Evolutionary conservation across 1,284 basidiomycete species (phyloP).

Genomic region (Amylostereum areolatum): DNA sequence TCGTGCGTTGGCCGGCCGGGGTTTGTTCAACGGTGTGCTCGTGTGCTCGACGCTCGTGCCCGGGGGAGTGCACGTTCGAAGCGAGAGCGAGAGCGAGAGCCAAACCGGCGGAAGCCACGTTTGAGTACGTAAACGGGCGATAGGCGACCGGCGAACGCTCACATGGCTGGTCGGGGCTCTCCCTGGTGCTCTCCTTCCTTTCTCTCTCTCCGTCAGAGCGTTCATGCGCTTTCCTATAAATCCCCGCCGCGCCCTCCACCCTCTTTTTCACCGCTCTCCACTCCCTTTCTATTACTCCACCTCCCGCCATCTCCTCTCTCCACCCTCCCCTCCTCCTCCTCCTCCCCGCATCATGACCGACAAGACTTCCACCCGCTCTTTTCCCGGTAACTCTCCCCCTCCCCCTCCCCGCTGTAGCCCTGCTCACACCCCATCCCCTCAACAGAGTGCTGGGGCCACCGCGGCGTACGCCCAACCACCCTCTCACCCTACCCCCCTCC

Average conservation of each 20-base stretch:
- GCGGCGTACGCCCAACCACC: conserved; percentile 61
- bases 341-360: not conserved
- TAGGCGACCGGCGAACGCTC: no score
- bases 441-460: conserved; percentile 87
- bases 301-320: not conserved
- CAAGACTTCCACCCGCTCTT: not conserved
- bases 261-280: not conserved
- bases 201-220: not conserved
- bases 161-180: no score
- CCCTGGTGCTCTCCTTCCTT: not conserved
- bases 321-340: not conserved
- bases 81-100: no score
- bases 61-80: no score
- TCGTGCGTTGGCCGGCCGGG: no score
- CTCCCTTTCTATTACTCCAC: not conserved
- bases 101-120: no score
- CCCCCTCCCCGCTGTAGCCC: not conserved
- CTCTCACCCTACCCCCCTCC: conserved; percentile 6
- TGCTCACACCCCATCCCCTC: not conserved
- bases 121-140: no score
- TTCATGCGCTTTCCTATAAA: not conserved
- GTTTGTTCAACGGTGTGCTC: no score
- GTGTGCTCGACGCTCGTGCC: no score
- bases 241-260: not conserved
- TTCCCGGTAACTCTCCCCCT: not conserved